These are phyloP conservation scores for Alternaria viburni DNA, from an alignment of 2,329 filamentous ascomycete genomes.

Conservation along the genomic window DNA sequence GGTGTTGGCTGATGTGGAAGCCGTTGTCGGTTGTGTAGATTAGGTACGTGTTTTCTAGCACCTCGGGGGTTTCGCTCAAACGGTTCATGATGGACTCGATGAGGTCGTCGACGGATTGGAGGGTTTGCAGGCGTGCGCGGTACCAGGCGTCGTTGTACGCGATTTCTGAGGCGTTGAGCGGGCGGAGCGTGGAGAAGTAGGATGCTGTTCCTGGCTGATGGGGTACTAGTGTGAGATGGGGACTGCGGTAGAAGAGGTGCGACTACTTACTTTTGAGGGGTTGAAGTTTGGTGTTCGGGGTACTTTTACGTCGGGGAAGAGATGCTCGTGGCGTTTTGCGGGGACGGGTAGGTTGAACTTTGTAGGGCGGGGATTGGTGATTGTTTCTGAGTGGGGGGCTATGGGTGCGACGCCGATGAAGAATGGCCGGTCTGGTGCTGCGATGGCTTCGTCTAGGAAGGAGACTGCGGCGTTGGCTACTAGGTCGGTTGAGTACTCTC, in stretches of 20 bases:
- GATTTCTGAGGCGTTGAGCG: conserved; percentile 55
- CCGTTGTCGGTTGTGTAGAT: conserved; percentile 53
- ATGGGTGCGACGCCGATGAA: conserved; percentile 71
- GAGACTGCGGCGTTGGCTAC: conserved; percentile 64
- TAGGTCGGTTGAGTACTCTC: conserved; percentile 65
- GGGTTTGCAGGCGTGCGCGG: conserved; percentile 55
- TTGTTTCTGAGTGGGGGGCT: conserved; percentile 62
- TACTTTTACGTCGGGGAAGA: conserved; percentile 66
- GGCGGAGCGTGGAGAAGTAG: conserved; percentile 28
- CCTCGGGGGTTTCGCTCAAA: conserved; percentile 47
- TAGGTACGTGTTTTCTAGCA: conserved; percentile 57
- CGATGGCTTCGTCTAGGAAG: conserved; percentile 67
- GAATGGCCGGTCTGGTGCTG: conserved; percentile 62
- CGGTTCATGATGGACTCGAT: conserved; percentile 54
- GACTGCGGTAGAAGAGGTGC: too few species aligned
- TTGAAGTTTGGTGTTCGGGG: conserved; percentile 72
- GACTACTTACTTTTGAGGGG: conserved; percentile 59
- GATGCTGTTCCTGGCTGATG: conserved; percentile 23
- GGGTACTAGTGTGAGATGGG: background rate
- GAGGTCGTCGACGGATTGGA: conserved; percentile 63
- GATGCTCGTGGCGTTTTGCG: conserved; percentile 64
- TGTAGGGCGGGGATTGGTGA: background rate
- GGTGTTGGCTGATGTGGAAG: conserved; percentile 51
- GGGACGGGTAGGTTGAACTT: conserved; percentile 63
- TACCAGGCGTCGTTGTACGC: conserved; percentile 62